Evolutionary conservation across 441 rosid genomes (phyloP).

Genomic region (Aleurites moluccanus): DNA sequence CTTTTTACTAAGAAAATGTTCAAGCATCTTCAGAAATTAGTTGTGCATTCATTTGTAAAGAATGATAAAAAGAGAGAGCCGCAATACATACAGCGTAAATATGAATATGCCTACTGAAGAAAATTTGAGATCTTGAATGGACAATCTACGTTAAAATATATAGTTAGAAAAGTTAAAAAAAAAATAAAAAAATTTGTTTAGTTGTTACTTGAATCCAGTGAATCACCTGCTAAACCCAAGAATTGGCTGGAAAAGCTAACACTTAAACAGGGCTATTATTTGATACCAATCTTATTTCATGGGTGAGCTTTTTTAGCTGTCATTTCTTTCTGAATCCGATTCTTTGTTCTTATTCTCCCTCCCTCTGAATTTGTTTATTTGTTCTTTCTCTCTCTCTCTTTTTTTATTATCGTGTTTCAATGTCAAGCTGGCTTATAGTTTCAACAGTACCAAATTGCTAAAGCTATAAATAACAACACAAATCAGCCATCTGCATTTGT

Average conservation of each 20-base stretch:
- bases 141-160: background rate
- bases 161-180: no score
- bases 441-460: background rate
- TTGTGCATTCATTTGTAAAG: background rate
- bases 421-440: constrained; percentile 2
- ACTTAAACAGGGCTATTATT: no score
- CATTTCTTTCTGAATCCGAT: constrained; percentile 37
- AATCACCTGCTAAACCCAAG: background rate
- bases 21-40: background rate
- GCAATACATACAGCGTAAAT: constrained; percentile 14
- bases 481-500: background rate
- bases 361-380: constrained; percentile 3
- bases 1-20: background rate
- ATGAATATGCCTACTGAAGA: constrained; percentile 1
- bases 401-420: no score
- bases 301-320: constrained; percentile 33
- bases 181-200: background rate
- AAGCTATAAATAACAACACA: constrained; percentile 25
- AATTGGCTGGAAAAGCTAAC: background rate
- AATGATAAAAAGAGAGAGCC: background rate
- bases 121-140: background rate
- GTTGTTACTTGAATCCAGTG: background rate
- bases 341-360: constrained; percentile 30
- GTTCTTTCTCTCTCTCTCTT: background rate
- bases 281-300: constrained; percentile 37